Conservation (phyloP, 2,329 filamentous ascomycete species). For the Botrytis aclada region DNA sequence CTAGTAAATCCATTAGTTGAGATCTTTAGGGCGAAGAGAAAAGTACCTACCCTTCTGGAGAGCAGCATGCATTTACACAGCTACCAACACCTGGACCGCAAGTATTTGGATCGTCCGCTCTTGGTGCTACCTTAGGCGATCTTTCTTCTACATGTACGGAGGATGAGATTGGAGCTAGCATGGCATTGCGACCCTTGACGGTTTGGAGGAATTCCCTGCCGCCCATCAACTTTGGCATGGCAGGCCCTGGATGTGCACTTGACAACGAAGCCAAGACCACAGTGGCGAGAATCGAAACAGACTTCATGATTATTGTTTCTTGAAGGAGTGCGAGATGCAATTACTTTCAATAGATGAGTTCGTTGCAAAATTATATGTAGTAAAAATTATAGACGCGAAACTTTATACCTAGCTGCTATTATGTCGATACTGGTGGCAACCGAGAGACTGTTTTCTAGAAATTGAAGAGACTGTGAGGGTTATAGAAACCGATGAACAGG, state of each 20-base stretch:
- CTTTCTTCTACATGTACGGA: slow-evolving; percentile 18
- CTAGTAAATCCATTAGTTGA: slow-evolving; percentile 18
- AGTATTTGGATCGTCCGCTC: slow-evolving; percentile 25
- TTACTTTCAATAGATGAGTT: neutral
- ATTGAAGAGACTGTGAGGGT: slow-evolving; percentile 16
- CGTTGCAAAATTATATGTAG: neutral
- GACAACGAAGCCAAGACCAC: slow-evolving; percentile 24
- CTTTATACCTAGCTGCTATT: neutral
- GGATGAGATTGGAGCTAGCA: slow-evolving; percentile 20
- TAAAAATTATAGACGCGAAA: neutral
- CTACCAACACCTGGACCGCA: slow-evolving; percentile 33
- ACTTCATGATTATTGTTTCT: slow-evolving; percentile 24
- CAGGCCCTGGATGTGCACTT: slow-evolving; percentile 26
- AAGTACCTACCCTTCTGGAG: slow-evolving; percentile 30
- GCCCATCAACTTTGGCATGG: slow-evolving; percentile 30
- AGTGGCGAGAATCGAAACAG: slow-evolving; percentile 20
- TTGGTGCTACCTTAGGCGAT: slow-evolving; percentile 15
- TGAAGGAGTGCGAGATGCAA: neutral
- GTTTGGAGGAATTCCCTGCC: slow-evolving; percentile 31
- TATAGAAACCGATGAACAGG: neutral
- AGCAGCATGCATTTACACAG: slow-evolving; percentile 33
- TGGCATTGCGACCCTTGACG: slow-evolving; percentile 27
- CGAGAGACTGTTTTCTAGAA: neutral
- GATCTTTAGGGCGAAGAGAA: neutral
- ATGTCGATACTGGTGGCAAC: neutral